A percentile compares a stretch with the other conserved stretches of the same genome.
phyloP scores from a whole-genome alignment of 176 grass and related monocot species.

The Paspalum notatum region DNA sequence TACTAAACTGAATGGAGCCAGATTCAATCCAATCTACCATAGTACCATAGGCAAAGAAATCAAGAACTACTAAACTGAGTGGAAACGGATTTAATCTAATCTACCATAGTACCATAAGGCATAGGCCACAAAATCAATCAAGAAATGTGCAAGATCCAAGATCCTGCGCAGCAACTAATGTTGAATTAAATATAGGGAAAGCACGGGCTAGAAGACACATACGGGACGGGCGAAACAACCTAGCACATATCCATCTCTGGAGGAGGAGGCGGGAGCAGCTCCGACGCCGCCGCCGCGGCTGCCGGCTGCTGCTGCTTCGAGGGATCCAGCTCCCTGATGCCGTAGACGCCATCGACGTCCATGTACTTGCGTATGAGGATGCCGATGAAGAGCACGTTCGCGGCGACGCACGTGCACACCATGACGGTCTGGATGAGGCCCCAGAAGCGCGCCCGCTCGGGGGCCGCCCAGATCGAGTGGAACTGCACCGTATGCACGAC shows the following conservation, averaged over 20 bases:
- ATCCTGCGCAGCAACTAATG: too few relatives aligned
- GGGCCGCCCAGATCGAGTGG: too few relatives aligned
- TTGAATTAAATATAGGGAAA: not conserved
- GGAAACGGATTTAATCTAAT: too few relatives aligned
- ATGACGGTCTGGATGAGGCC: not conserved
- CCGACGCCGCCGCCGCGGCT: not conserved
- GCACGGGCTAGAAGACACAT: too few relatives aligned
- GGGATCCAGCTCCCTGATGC: not conserved
- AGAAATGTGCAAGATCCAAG: too few relatives aligned
- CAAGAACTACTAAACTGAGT: too few relatives aligned
- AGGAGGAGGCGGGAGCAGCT: not conserved
- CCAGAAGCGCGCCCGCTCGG: not conserved
- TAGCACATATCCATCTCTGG: slow-evolving; percentile 6
- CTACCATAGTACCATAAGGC: too few relatives aligned
- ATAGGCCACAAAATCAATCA: too few relatives aligned
- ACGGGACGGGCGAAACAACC: not conserved
- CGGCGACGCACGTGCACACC: not conserved
- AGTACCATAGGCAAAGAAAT: too few relatives aligned
- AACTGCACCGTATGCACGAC: not conserved
- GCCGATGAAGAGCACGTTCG: not conserved
- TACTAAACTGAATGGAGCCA: too few relatives aligned
- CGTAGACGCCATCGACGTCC: not conserved
- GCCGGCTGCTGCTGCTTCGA: too few relatives aligned
- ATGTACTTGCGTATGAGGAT: not conserved
- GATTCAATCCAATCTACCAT: too few relatives aligned